Base-by-base conservation (phyloP, 495 filamentous ascomycete species). In the Penicillium bovifimosum region DNA sequence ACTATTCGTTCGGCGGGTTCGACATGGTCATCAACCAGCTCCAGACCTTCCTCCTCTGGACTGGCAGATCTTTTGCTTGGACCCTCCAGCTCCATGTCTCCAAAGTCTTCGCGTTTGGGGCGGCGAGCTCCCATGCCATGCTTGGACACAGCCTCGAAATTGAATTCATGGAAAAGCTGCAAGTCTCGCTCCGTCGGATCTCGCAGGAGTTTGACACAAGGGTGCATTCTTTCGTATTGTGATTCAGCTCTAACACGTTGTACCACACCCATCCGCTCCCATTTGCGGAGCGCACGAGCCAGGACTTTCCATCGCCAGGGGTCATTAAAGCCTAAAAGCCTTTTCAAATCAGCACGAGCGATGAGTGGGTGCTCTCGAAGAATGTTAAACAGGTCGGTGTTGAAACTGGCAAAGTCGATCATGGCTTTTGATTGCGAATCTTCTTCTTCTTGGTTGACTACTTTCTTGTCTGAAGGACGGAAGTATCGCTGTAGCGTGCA, bases 181-280 rank as follows among this genome's bases (percentile, higher is more conserved):
- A 82, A 73, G 56, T 95, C 89, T 9, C 79, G 76, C 11, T 78
- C 67, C 5, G 77, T 81, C 11, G 87, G 87, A n/a, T 88, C 86
- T 16, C 88, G 80, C 17, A 91, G 52, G 32, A 88, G 86, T 65
- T 86, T 84, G 31, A 95, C 73, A 54, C 88, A 91, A 13, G 75
- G 68, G 48, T 77, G 71, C 18, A 71, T 68, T 34, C 59, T 60
- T 6, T 71, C 54, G 51, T 75, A 73, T 42, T 77, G 72, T 2
- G 76, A 73, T 18, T 75, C 71, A 1, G 87, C 90, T 47, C 74
- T 80, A 14, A 90, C 84, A 34, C 86, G 83, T 49, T 80, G 80
- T 29, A 91, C 56, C 29, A 84, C 80, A 1, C 88, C 90, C 34
- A 86, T 75, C 39, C 79, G 74, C 48, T 86, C 86, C 35, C 88